Base-by-base conservation (phyloP, 768 basidiomycete genomes). In the Auriscalpium vulgare region DNA sequence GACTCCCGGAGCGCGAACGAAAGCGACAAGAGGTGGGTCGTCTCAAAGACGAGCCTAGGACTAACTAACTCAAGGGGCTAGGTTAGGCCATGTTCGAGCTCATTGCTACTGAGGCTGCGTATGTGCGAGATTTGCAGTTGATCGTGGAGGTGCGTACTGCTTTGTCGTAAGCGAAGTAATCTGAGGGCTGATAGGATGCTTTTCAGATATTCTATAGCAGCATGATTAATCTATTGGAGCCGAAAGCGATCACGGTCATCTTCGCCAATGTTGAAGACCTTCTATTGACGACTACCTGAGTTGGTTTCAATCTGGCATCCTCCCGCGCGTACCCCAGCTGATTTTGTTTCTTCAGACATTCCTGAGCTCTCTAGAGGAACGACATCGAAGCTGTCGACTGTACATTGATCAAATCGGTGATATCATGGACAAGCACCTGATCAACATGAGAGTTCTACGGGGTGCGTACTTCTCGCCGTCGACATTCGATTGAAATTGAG, bases 241-340 rank as follows among this genome's bases (percentile, higher is more conserved):
- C 76, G 55, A 90, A 90, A 65, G 89, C 90, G 6, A 78, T 86
- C 17, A 84, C 80, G 2, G 87, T 86, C 47, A 83, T 98, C 16
- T 98, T 97, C 64, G 88, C 88, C 6, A 98, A 98, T 63, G 77
- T 97, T 21, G 95, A 98, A 66, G 95, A 97, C 63, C 84, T 97
- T 50, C 74, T 97, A 4, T 70, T 97, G 35, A 87, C 84, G 44
- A 95, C 95, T 62, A 95, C 91, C n/a, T n/a, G n/a, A 10, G 90
- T 88, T 63, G 59, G 82, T n/a, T 61, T 1, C 8, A 10, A 49
- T 8, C n/a, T 16, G 47, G 40, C 14, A 10, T 55, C 36, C 10
- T 10, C n/a, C 21, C 5, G 36, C 16, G 50, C 7, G 16, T 38
- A 29, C 37, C 35, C n/a, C 38, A 49, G 46, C 23, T 43, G 16